Percentiles rank a stretch among this genome's conserved stretches.
phyloP scores from a whole-genome alignment of 2,329 filamentous ascomycete genomes.

The Penicillium sp. region DNA sequence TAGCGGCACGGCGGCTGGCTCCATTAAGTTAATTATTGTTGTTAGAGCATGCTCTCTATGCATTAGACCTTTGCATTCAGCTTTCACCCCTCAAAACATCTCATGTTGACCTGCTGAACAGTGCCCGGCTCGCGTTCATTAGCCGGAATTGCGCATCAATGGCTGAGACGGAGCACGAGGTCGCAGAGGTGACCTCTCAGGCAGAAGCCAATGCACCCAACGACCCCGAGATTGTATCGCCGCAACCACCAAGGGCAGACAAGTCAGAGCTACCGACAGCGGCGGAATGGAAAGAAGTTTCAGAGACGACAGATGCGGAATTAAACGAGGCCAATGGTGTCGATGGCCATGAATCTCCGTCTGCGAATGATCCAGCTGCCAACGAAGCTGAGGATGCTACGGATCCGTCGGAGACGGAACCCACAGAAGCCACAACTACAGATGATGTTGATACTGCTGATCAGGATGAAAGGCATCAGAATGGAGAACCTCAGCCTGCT shows the following conservation, averaged over 20 bases:
- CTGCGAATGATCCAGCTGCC: slow-evolving; percentile 18
- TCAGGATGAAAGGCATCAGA: neutral
- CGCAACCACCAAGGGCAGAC: slow-evolving; percentile 25
- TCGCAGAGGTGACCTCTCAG: slow-evolving; percentile 24
- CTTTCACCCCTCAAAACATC: neutral
- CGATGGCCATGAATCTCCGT: slow-evolving; percentile 20
- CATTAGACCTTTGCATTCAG: neutral
- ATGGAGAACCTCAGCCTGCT: slow-evolving; percentile 1
- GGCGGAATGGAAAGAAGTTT: slow-evolving; percentile 27
- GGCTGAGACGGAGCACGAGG: slow-evolving; percentile 38
- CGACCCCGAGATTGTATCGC: slow-evolving; percentile 22
- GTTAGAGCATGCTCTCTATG: neutral
- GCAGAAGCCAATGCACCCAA: slow-evolving; percentile 26
- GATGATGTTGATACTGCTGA: neutral
- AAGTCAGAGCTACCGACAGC: slow-evolving; percentile 29
- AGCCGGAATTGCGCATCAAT: slow-evolving; percentile 37
- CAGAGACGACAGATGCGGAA: slow-evolving; percentile 18
- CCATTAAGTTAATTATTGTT: neutral
- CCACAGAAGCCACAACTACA: slow-evolving; percentile 16
- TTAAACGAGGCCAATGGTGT: slow-evolving; percentile 17
- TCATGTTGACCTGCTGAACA: slow-evolving; percentile 24
- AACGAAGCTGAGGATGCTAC: slow-evolving; percentile 17
- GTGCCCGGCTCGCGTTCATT: slow-evolving; percentile 25
- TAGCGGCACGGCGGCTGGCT: slow-evolving; percentile 1
- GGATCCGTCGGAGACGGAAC: slow-evolving; percentile 14